These are phyloP conservation scores for Chaetomiaceae sp. DNA, from an alignment of 2,329 filamentous ascomycete genomes.

Conservation along the genomic window DNA sequence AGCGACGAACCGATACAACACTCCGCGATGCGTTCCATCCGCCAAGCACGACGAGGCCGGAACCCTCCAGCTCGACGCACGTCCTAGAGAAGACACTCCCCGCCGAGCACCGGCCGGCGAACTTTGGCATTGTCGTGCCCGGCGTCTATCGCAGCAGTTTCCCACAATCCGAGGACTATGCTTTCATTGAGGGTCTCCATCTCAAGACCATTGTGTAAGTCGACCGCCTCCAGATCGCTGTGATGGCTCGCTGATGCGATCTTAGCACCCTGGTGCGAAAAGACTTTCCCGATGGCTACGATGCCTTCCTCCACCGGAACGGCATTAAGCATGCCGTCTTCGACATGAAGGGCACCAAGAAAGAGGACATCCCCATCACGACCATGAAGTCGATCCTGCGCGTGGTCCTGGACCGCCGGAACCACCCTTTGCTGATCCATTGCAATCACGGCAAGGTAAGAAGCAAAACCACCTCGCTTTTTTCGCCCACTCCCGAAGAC, in stretches of 20 bases:
- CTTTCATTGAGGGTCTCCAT: constrained; percentile 61
- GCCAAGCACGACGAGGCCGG: not conserved
- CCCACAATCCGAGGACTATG: constrained; percentile 65
- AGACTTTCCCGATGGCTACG: constrained; percentile 50
- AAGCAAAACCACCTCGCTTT: not conserved
- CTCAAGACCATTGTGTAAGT: constrained; percentile 77
- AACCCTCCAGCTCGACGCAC: not conserved
- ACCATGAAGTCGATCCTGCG: constrained; percentile 69
- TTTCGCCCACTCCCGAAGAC: not conserved
- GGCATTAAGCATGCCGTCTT: constrained; percentile 71
- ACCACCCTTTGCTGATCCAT: constrained; percentile 80
- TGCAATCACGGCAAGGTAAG: constrained; percentile 84
- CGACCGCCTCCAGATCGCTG: not conserved
- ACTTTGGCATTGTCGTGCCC: constrained; percentile 71
- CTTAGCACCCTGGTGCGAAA: constrained; percentile 59
- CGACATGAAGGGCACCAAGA: constrained; percentile 84
- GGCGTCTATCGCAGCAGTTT: constrained; percentile 81
- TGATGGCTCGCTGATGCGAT: constrained; percentile 13
- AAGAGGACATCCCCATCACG: constrained; percentile 60
- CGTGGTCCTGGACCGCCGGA: constrained; percentile 64
- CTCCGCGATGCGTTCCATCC: constrained; percentile 19
- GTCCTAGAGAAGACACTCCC: constrained; percentile 11
- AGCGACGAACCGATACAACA: not conserved
- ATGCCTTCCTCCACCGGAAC: constrained; percentile 59
- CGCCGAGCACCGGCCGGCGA: constrained; percentile 47